These are phyloP conservation scores for Penstemon newberryi DNA, from an alignment of 257 asterid genomes.

Conservation along the genomic window DNA sequence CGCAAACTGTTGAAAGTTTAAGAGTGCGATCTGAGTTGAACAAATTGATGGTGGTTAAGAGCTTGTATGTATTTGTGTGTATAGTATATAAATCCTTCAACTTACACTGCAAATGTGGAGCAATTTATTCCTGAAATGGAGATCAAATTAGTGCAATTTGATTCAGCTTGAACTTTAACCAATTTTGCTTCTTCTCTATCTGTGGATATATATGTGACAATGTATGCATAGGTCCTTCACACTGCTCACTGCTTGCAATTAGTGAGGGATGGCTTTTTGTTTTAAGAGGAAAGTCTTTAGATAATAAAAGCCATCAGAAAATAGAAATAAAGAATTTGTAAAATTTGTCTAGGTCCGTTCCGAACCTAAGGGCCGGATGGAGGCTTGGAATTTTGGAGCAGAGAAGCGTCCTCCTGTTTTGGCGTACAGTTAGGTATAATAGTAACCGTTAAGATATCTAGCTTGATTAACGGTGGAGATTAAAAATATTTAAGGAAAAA, in stretches of 20 bases:
- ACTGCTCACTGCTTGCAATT: slow-evolving; percentile 30
- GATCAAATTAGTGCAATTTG: slow-evolving; percentile 48
- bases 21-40: slow-evolving; percentile 48
- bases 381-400: slow-evolving; percentile 35
- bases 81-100: slow-evolving; percentile 28
- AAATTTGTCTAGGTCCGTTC: slow-evolving; percentile 28
- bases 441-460: slow-evolving; percentile 41
- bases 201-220: not conserved
- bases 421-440: not conserved
- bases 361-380: slow-evolving; percentile 41
- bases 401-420: slow-evolving; percentile 35
- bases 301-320: slow-evolving; percentile 39
- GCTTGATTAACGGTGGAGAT: slow-evolving; percentile 18
- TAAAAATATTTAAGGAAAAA: not conserved
- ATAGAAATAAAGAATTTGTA: not conserved
- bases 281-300: slow-evolving; percentile 37
- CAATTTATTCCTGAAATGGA: slow-evolving; percentile 35
- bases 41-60: slow-evolving; percentile 25
- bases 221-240: slow-evolving; percentile 30
- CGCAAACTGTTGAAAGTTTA: slow-evolving; percentile 31
- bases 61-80: slow-evolving; percentile 22
- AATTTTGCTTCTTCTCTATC: slow-evolving; percentile 34
- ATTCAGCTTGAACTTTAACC: slow-evolving; percentile 36
- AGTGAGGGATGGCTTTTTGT: slow-evolving; percentile 29
- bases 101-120: slow-evolving; percentile 35